Evolutionary conservation across 2,329 filamentous ascomycete species (phyloP).

Genomic region (Raffaelea deltoideospora): DNA sequence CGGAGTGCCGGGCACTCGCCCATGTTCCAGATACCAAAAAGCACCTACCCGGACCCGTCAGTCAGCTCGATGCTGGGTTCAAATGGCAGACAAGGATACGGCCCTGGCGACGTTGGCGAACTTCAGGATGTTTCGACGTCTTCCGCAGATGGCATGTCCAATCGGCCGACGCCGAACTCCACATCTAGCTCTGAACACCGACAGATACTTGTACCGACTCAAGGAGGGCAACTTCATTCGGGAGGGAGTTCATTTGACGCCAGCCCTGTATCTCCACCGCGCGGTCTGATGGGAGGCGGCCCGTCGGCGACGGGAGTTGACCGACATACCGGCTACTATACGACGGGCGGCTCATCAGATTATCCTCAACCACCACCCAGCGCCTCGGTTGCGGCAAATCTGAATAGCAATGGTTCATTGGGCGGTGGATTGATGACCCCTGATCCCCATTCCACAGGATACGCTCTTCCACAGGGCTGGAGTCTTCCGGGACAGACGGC

Average conservation of each 20-base stretch:
- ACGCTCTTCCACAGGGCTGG: slow-evolving; percentile 30
- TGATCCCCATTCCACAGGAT: slow-evolving; percentile 20
- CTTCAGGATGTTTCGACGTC: slow-evolving; percentile 32
- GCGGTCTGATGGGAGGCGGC: neutral
- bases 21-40: slow-evolving; percentile 5
- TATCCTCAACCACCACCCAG: slow-evolving; percentile 13
- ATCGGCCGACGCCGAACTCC: slow-evolving; percentile 44
- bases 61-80: slow-evolving; percentile 1
- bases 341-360: slow-evolving; percentile 9
- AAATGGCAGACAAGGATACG: neutral
- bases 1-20: slow-evolving; percentile 11
- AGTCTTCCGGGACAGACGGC: slow-evolving; percentile 23
- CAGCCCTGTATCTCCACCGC: slow-evolving; percentile 28
- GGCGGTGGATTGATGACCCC: slow-evolving; percentile 7
- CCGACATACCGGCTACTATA: slow-evolving; percentile 22
- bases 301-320: slow-evolving; percentile 15
- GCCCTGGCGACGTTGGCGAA: slow-evolving; percentile 18
- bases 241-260: slow-evolving; percentile 31
- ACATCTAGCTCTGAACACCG: slow-evolving; percentile 31
- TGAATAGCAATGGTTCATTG: neutral
- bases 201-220: slow-evolving; percentile 12
- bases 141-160: slow-evolving; percentile 33
- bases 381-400: too few relatives aligned
- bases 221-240: slow-evolving; percentile 10
- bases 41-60: slow-evolving; percentile 5